A percentile compares a stretch with the other conserved stretches of the same genome.
These are phyloP conservation scores for Apiospora aurea DNA, from an alignment of 2,329 filamentous ascomycete genomes.

Conservation along the genomic window DNA sequence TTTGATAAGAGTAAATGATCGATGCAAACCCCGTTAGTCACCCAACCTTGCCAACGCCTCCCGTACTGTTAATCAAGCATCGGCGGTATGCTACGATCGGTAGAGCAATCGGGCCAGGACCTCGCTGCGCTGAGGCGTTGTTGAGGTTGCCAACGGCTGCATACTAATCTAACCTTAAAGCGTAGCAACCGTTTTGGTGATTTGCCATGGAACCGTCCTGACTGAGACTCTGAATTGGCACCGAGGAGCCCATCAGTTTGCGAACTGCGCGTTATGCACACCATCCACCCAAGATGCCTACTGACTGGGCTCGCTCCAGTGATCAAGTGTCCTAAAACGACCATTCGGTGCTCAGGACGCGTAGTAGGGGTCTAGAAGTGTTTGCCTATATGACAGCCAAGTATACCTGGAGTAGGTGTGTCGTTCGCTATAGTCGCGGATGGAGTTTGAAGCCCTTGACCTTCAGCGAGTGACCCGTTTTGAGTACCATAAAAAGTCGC, in stretches of 20 bases:
- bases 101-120: neutral
- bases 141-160: neutral
- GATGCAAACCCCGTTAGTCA: neutral
- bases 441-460: neutral
- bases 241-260: neutral
- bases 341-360: neutral
- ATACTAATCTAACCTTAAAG: slow-evolving; percentile 4
- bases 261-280: slow-evolving; percentile 1
- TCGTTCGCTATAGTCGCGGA: slow-evolving; percentile 1
- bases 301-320: neutral
- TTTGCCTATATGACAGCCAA: neutral
- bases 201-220: neutral
- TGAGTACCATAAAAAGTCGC: slow-evolving; percentile 8
- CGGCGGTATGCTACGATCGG: neutral
- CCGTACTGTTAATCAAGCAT: too few relatives aligned
- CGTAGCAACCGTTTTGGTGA: neutral
- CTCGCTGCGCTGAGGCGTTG: neutral
- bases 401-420: neutral
- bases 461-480: neutral
- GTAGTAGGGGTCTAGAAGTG: neutral
- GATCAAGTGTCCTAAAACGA: neutral
- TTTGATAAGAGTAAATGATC: neutral
- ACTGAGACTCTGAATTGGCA: neutral
- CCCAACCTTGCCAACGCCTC: neutral
- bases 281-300: neutral